These are phyloP conservation scores for Diplodia seriata DNA, from an alignment of 2,329 filamentous ascomycete species.

Conservation along the genomic window DNA sequence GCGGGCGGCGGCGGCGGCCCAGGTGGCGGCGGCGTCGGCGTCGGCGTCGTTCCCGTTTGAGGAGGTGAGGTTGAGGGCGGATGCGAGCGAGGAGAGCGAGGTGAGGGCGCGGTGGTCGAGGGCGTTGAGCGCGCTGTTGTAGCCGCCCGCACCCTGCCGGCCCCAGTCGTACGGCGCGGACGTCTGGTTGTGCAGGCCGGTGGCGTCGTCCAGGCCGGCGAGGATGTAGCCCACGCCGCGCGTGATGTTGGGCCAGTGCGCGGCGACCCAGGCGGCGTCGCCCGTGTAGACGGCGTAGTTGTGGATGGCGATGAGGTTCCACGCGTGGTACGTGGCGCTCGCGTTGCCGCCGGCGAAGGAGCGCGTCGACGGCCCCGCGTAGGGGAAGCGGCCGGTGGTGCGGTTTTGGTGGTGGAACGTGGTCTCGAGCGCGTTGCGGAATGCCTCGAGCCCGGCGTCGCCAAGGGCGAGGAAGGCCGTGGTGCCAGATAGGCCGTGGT, in stretches of 20 bases:
- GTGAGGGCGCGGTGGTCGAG: conserved; percentile 53
- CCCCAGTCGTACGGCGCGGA: conserved; percentile 30
- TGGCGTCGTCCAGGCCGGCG: conserved; percentile 35
- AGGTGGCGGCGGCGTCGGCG: conserved; percentile 31
- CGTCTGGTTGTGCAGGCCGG: conserved; percentile 16
- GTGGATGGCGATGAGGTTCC: conserved; percentile 64
- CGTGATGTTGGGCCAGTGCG: conserved; percentile 37
- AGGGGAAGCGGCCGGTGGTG: conserved; percentile 41
- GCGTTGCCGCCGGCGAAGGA: conserved; percentile 45
- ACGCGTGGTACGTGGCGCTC: conserved; percentile 53
- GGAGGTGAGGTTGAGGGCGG: background rate
- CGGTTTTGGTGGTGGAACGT: conserved; percentile 53
- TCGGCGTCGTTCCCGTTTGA: too few species aligned
- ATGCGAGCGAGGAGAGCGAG: conserved; percentile 32
- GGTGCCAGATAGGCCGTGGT: conserved; percentile 58
- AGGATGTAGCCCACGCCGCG: conserved; percentile 35
- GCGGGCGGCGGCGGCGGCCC: conserved; percentile 37
- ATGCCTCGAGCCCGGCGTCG: conserved; percentile 53
- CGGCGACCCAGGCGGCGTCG: conserved; percentile 52
- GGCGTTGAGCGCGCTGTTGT: conserved; percentile 33
- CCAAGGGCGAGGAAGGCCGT: conserved; percentile 51
- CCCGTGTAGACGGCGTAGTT: conserved; percentile 65
- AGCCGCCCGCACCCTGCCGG: conserved; percentile 52
- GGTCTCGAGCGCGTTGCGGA: conserved; percentile 38
- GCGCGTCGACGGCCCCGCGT: conserved; percentile 46